phyloP scores from a whole-genome alignment of 2,329 filamentous ascomycete species.

The Onygena corvina region DNA sequence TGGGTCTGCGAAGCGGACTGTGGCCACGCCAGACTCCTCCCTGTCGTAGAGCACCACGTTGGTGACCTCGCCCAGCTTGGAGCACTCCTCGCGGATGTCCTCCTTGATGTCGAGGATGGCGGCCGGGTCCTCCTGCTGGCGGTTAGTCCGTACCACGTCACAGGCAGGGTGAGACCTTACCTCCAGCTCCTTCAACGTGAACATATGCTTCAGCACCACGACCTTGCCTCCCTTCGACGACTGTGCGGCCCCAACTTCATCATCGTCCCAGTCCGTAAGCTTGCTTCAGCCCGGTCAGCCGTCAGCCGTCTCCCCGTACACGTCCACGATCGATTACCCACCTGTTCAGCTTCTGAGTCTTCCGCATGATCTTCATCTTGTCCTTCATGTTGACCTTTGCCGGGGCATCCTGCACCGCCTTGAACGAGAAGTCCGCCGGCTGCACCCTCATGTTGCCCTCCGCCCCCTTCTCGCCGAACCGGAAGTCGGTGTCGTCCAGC shows the following conservation, averaged over 20 bases:
- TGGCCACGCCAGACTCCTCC: slow-evolving; percentile 73
- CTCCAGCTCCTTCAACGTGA: slow-evolving; percentile 71
- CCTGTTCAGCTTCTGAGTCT: slow-evolving; percentile 74
- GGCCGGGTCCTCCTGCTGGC: slow-evolving; percentile 55
- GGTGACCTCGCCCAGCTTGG: slow-evolving; percentile 73
- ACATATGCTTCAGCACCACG: slow-evolving; percentile 86
- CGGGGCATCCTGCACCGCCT: slow-evolving; percentile 61
- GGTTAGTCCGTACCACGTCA: neutral
- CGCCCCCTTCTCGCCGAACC: slow-evolving; percentile 45
- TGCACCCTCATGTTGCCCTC: slow-evolving; percentile 64
- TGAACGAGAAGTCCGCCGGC: slow-evolving; percentile 80
- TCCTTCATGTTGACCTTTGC: slow-evolving; percentile 49
- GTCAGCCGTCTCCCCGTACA: neutral
- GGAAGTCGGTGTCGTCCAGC: slow-evolving; percentile 53
- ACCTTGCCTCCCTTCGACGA: slow-evolving; percentile 59
- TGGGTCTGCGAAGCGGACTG: slow-evolving; percentile 63
- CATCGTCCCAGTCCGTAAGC: slow-evolving; percentile 90
- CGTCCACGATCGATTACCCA: slow-evolving; percentile 19
- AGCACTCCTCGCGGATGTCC: slow-evolving; percentile 81
- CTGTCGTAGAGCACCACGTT: slow-evolving; percentile 85
- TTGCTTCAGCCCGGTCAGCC: slow-evolving; percentile 43
- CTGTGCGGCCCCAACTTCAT: slow-evolving; percentile 53
- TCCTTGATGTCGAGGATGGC: slow-evolving; percentile 85
- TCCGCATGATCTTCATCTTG: slow-evolving; percentile 80
- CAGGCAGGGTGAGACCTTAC: slow-evolving; percentile 22